Evolutionary conservation across 2,329 filamentous ascomycete species (phyloP).

Genomic region (Talaromyces albobiverticillius): DNA sequence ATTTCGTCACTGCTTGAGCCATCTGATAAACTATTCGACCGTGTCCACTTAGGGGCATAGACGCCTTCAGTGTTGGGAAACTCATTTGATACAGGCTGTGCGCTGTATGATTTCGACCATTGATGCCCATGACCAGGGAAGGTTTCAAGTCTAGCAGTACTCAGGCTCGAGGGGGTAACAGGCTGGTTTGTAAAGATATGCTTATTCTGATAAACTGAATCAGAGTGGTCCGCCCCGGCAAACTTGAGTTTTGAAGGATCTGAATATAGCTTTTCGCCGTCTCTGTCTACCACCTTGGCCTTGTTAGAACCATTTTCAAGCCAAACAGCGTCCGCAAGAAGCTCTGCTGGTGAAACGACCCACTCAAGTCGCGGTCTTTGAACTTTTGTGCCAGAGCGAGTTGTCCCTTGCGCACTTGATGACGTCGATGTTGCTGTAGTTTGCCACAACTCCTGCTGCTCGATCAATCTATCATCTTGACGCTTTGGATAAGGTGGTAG

Average conservation of each 20-base stretch:
- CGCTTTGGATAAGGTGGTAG: slow-evolving; percentile 41
- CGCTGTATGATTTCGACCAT: slow-evolving; percentile 58
- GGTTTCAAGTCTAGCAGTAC: slow-evolving; percentile 34
- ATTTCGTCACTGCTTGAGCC: slow-evolving; percentile 49
- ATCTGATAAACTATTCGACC: slow-evolving; percentile 55
- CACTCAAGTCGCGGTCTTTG: slow-evolving; percentile 79
- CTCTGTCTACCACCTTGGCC: slow-evolving; percentile 72
- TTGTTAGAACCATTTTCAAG: slow-evolving; percentile 80
- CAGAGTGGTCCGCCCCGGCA: slow-evolving; percentile 16
- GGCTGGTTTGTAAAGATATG: slow-evolving; percentile 16
- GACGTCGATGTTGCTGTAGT: slow-evolving; percentile 31
- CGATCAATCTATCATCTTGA: slow-evolving; percentile 18
- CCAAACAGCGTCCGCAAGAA: slow-evolving; percentile 90
- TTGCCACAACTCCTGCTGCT: slow-evolving; percentile 23
- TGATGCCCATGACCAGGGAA: slow-evolving; percentile 57
- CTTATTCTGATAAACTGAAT: background rate
- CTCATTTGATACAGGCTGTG: slow-evolving; percentile 56
- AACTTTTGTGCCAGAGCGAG: slow-evolving; percentile 52
- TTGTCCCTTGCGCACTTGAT: slow-evolving; percentile 40
- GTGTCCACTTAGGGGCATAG: slow-evolving; percentile 53
- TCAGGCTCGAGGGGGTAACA: slow-evolving; percentile 41
- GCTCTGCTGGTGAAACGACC: slow-evolving; percentile 76
- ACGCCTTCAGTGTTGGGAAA: slow-evolving; percentile 49
- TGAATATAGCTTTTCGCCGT: slow-evolving; percentile 67
- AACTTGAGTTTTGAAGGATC: slow-evolving; percentile 26